Evolutionary conservation across 2,329 filamentous ascomycete genomes (phyloP).

Genomic region (Ceratocystiopsis sp.): DNA sequence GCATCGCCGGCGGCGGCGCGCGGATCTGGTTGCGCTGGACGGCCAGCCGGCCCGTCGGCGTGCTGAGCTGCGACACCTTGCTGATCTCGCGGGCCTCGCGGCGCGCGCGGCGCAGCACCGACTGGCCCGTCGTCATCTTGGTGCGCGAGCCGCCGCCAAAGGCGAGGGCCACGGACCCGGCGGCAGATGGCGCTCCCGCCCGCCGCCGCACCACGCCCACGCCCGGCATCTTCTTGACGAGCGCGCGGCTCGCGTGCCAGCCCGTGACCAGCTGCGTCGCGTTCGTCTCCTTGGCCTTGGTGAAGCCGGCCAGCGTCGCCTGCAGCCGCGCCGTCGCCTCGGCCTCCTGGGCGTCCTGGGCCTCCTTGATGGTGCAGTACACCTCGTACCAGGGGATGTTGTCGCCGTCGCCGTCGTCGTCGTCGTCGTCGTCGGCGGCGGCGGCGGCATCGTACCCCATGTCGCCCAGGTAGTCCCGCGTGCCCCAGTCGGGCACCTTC

Average conservation of each 20-base stretch:
- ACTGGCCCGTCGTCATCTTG: slow-evolving; percentile 32
- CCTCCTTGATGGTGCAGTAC: slow-evolving; percentile 45
- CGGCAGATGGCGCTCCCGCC: slow-evolving; percentile 6
- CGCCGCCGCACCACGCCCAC: slow-evolving; percentile 5
- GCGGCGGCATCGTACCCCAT: slow-evolving; percentile 28
- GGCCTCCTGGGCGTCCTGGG: slow-evolving; percentile 36
- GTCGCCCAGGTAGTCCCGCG: slow-evolving; percentile 45
- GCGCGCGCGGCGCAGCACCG: slow-evolving; percentile 37
- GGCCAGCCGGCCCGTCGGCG: slow-evolving; percentile 17
- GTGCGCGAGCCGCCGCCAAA: slow-evolving; percentile 33
- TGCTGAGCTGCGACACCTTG: slow-evolving; percentile 28
- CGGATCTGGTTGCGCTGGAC: slow-evolving; percentile 23
- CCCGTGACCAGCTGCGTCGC: slow-evolving; percentile 37
- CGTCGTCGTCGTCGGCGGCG: slow-evolving; percentile 24
- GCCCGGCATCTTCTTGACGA: slow-evolving; percentile 17
- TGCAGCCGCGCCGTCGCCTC: slow-evolving; percentile 41
- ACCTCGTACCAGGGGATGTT: slow-evolving; percentile 58
- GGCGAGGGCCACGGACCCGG: slow-evolving; percentile 18
- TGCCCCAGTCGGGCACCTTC: slow-evolving; percentile 52
- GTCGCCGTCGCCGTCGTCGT: too few relatives aligned
- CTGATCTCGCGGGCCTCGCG: slow-evolving; percentile 38
- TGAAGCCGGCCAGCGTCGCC: slow-evolving; percentile 37
- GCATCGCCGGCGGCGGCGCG: slow-evolving; percentile 35
- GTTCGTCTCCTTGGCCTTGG: slow-evolving; percentile 39
- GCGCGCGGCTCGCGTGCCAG: slow-evolving; percentile 13